Base-by-base conservation (phyloP, 306 rosid genomes). In the Oxytropis ochrocephala region DNA sequence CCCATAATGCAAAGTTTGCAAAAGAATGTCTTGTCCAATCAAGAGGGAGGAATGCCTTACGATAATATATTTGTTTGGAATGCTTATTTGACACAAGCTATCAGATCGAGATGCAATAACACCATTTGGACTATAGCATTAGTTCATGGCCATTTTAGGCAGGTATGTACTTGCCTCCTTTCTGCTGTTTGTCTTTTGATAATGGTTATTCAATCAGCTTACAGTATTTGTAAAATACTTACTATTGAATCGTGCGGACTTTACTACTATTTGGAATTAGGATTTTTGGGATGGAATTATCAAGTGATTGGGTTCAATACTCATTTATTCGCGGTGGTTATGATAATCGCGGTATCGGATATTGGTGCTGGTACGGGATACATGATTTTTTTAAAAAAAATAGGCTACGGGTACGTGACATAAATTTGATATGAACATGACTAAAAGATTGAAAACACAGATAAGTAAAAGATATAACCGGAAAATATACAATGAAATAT, bases 1-100 rank as follows among this genome's bases (percentile, higher is more conserved):
- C 98, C 98, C 56, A 87, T 94, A 73, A 90, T 94, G 98, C 98
- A 85, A 82, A 86, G 92, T 72, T 80, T 94, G 86, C 98, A 94
- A 83, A 90, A 76, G 77, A 94, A 88, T 46, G 84, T 88, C 63
- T 46, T 49, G n/a, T 76, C 87, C 50, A 47, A 39, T 69, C 87
- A 75, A 44, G 86, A 80, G 2, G 90, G 73, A 72, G 85, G 86
- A 74, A 85, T 90, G 92, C 89, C 91, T 0, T 94, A 87, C 56
- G 96, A 90, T 66, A 90, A 85, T 74, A 88, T 90, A 48, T 94
- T 94, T 83, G 98, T 94, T 38, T 94, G 98, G 98, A 94, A 94
- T 88, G 91, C 94, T 11, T 87, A 85, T 80, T 78, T 94, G 69
- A 94, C 98, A 13, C 88, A 82, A 79, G 75, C 97, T 38, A 84